A percentile compares a stretch with the other conserved stretches of the same genome.
These are phyloP conservation scores for Chrysoporthe austroafricana DNA, from an alignment of 2,329 filamentous ascomycete species.

Conservation along the genomic window DNA sequence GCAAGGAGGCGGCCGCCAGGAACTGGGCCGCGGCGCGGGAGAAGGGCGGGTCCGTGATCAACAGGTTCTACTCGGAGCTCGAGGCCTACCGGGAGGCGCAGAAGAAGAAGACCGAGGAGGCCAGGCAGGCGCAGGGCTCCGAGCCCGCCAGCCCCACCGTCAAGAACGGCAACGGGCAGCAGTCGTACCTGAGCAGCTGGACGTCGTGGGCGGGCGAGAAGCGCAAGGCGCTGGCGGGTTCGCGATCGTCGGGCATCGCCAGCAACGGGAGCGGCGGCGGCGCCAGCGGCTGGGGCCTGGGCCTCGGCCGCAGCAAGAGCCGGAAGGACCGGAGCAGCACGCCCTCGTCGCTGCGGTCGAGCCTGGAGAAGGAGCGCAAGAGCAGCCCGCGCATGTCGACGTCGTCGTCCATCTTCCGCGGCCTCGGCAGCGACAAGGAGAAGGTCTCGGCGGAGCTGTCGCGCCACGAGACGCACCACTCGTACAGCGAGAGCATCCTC, in stretches of 20 bases:
- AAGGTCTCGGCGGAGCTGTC: slow-evolving; percentile 27
- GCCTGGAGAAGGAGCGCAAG: slow-evolving; percentile 28
- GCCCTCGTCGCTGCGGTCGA: slow-evolving; percentile 23
- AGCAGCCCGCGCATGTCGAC: slow-evolving; percentile 33
- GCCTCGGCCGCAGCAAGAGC: slow-evolving; percentile 37
- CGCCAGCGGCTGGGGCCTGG: slow-evolving; percentile 39
- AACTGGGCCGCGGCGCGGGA: slow-evolving; percentile 87
- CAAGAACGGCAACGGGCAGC: slow-evolving; percentile 36
- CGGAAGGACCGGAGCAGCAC: slow-evolving; percentile 31
- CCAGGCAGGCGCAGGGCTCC: slow-evolving; percentile 35
- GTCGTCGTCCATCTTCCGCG: slow-evolving; percentile 27
- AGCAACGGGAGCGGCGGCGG: slow-evolving; percentile 26
- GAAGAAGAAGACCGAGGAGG: slow-evolving; percentile 63
- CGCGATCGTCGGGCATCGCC: slow-evolving; percentile 35
- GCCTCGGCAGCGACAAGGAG: slow-evolving; percentile 19
- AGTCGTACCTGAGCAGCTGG: slow-evolving; percentile 70
- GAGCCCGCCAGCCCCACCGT: slow-evolving; percentile 51
- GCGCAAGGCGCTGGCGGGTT: slow-evolving; percentile 59
- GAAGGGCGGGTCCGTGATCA: slow-evolving; percentile 85
- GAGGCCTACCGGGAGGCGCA: slow-evolving; percentile 79
- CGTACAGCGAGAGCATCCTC: slow-evolving; percentile 31
- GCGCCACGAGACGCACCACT: slow-evolving; percentile 26
- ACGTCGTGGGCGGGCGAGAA: slow-evolving; percentile 76
- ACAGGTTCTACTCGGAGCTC: slow-evolving; percentile 87
- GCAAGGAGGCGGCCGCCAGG: slow-evolving; percentile 83